phyloP scores from a whole-genome alignment of 352 stramenopile genomes.

The Phytophthora constricta region DNA sequence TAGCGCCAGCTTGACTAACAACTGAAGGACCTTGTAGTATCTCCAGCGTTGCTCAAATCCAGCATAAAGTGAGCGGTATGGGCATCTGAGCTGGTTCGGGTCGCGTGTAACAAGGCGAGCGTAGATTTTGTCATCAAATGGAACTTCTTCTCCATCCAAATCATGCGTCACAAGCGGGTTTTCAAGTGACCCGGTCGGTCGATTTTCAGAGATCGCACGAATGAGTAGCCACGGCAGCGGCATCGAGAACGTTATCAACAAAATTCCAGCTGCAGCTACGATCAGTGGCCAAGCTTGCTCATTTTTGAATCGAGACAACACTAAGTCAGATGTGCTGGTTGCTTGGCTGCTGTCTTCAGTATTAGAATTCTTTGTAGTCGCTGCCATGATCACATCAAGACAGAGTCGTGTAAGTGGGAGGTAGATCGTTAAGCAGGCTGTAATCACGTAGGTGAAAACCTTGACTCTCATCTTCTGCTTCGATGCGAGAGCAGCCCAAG shows the following conservation, averaged over 20 bases:
- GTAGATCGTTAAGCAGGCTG: conserved; percentile 50
- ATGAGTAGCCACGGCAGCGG: conserved; percentile 44
- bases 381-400: conserved; percentile 37
- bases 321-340: conserved; percentile 16
- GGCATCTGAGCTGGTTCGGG: conserved; percentile 52
- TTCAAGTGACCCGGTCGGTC: conserved; percentile 45
- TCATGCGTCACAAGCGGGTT: conserved; percentile 52
- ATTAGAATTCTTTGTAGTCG: background rate
- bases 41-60: conserved; percentile 57
- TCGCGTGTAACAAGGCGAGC: conserved; percentile 41
- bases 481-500: conserved; percentile 39
- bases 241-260: conserved; percentile 48
- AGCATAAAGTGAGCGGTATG: conserved; percentile 58
- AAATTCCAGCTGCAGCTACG: conserved; percentile 23
- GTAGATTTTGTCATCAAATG: conserved; percentile 59
- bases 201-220: conserved; percentile 43
- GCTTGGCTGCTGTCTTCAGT: background rate
- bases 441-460: conserved; percentile 48
- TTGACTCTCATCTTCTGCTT: conserved; percentile 48
- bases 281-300: conserved; percentile 32
- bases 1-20: conserved; percentile 55
- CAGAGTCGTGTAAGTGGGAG: conserved; percentile 48
- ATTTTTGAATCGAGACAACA: conserved; percentile 25
- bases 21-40: conserved; percentile 59
- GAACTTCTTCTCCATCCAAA: conserved; percentile 46